Base-by-base conservation (phyloP, 345 rosid genomes). In the Dovyalis caffra region DNA sequence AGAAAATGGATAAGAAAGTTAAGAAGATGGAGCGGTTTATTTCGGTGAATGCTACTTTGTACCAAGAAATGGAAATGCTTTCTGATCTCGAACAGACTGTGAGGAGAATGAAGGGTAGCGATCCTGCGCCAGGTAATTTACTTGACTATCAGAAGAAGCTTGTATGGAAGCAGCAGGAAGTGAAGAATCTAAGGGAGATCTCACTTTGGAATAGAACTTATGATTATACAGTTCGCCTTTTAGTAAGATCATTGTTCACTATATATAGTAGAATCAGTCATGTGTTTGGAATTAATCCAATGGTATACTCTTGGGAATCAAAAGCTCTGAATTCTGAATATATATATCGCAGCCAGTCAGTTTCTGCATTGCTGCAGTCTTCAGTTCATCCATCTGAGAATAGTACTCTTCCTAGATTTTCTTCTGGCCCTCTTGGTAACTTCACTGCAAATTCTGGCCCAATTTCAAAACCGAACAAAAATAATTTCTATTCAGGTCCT, bases 41-140 rank as follows among this genome's bases (percentile, higher is more conserved):
- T 69, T 87, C 89, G 0, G 82, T 87, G 16, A 95, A 95, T 73
- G 92, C 90, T 6, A 86, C 81, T 70, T 79, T 95, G 69, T 91
- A 91, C 67, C 99, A 93, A 77, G 99, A 91, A 88, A 93, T 91
- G 89, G 99, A 95, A 85, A 77, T 88, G 78, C 87, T 95, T 37
- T 79, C 87, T 3, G 98, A 93, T 76, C 86, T 87, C 53, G 94
- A 91, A 69, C 99, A 93, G 82, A 88, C 88, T 74, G 77, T 86
- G 28, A 93, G 78, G 83, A 86, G 99, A 77, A 86, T 91, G 93
- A 83, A 72, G 86, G 75, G 76, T 45, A 79, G 82, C 76, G 92
- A 88, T 45, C 81, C 85, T 18, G 91, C 86, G 37, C 87, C 88
- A 5, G 92, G 86, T 33, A 89, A 74, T 85, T 73, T 90, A 43